These are phyloP conservation scores for Thermomucor indicae-seudaticae DNA, from an alignment of 371 early-diverging fungal genomes.

Conservation along the genomic window DNA sequence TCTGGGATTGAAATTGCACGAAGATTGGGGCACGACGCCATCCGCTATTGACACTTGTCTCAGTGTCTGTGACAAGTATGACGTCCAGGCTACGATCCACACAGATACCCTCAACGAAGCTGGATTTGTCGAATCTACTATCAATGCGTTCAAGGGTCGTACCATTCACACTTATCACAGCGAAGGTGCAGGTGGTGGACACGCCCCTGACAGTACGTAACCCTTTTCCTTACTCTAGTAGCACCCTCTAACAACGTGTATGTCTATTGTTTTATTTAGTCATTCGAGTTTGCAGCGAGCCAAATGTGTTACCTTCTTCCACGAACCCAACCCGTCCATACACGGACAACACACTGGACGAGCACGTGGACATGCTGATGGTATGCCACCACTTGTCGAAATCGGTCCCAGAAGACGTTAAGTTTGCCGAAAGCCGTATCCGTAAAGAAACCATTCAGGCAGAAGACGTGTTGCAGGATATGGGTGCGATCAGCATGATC, in stretches of 20 bases:
- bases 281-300: slow-evolving; percentile 76
- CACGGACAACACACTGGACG: slow-evolving; percentile 90
- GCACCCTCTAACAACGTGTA: background rate
- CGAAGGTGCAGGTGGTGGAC: slow-evolving; percentile 97
- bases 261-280: slow-evolving; percentile 38
- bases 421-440: slow-evolving; percentile 94
- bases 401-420: slow-evolving; percentile 90
- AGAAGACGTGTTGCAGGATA: slow-evolving; percentile 88
- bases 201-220: slow-evolving; percentile 76
- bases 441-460: slow-evolving; percentile 95
- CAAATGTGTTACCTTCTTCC: slow-evolving; percentile 85
- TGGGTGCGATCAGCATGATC: slow-evolving; percentile 90
- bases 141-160: slow-evolving; percentile 83
- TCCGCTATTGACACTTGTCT: slow-evolving; percentile 89
- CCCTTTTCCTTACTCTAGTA: background rate
- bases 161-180: slow-evolving; percentile 94
- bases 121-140: slow-evolving; percentile 88
- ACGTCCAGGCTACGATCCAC: slow-evolving; percentile 90
- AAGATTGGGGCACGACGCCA: slow-evolving; percentile 94
- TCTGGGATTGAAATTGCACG: slow-evolving; percentile 90
- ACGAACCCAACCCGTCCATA: slow-evolving; percentile 94
- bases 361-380: slow-evolving; percentile 97
- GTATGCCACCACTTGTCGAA: slow-evolving; percentile 95
- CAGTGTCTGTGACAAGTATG: slow-evolving; percentile 78
- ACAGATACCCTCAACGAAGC: slow-evolving; percentile 94